Percentiles rank a stretch among this genome's conserved stretches.
Conservation (phyloP, 495 filamentous ascomycete species). For the Trichocladium antarcticum region DNA sequence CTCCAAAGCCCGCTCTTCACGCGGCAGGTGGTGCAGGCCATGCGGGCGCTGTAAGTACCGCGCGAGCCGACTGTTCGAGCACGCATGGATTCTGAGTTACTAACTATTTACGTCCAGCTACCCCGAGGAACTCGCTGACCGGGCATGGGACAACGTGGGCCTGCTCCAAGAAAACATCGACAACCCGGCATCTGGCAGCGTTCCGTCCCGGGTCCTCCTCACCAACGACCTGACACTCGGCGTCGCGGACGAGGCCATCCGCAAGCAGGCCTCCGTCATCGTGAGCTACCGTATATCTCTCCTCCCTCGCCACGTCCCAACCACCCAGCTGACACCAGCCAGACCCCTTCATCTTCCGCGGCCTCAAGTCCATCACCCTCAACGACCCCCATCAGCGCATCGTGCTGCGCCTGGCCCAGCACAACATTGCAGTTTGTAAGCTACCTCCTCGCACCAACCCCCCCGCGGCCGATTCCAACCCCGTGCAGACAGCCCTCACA, state of each 20-base stretch:
- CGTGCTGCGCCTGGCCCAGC: conserved; percentile 68
- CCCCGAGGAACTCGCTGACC: conserved; percentile 78
- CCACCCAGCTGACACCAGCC: not conserved
- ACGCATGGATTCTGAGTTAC: not conserved
- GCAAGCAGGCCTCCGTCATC: conserved; percentile 60
- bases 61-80: not conserved
- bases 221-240: conserved; percentile 82
- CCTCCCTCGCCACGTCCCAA: not conserved
- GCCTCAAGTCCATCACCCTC: conserved; percentile 76
- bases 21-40: conserved; percentile 62
- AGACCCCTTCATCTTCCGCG: conserved; percentile 95
- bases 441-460: not conserved
- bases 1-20: conserved; percentile 49
- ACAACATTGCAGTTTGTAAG: conserved; percentile 75
- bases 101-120: conserved; percentile 51
- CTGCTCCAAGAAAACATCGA: conserved; percentile 30
- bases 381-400: conserved; percentile 76
- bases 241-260: conserved; percentile 87
- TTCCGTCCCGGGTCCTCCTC: conserved; percentile 49
- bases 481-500: conserved; percentile 64
- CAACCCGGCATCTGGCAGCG: not conserved
- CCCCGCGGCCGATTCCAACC: no score
- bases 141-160: conserved; percentile 77
- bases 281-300: conserved; percentile 67
- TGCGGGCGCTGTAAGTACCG: conserved; percentile 64